A percentile compares a stretch with the other conserved stretches of the same genome.
Evolutionary conservation across 495 filamentous ascomycete species (phyloP).

Genomic region (Podospora sp.): DNA sequence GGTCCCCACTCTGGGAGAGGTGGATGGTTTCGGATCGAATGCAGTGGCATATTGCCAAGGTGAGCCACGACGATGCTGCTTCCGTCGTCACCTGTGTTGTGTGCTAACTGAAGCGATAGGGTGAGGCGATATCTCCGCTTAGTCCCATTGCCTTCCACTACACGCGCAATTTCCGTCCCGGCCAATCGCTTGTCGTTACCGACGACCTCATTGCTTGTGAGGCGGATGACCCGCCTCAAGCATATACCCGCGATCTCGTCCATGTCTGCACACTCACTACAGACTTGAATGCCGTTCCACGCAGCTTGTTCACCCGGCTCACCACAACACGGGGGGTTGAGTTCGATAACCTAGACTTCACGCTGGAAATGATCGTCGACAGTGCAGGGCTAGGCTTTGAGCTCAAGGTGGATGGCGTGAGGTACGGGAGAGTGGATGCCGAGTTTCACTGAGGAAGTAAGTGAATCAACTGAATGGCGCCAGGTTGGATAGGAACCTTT

Average conservation of each 20-base stretch:
- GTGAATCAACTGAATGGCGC: neutral
- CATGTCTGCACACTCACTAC: constrained; percentile 78
- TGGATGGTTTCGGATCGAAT: constrained; percentile 81
- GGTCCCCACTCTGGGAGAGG: constrained; percentile 74
- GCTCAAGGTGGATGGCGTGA: constrained; percentile 70
- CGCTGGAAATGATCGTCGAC: constrained; percentile 74
- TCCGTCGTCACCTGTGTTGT: neutral
- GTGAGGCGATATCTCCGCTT: constrained; percentile 67
- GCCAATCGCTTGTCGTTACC: constrained; percentile 66
- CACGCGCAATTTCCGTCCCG: constrained; percentile 73
- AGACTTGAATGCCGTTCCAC: constrained; percentile 69
- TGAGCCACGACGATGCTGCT: constrained; percentile 33
- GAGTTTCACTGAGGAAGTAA: constrained; percentile 59
- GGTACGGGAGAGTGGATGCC: constrained; percentile 71
- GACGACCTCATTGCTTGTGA: constrained; percentile 75
- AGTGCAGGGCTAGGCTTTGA: constrained; percentile 72
- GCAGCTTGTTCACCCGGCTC: constrained; percentile 63
- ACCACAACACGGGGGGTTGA: constrained; percentile 73
- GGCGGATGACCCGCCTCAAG: constrained; percentile 60
- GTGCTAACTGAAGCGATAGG: constrained; percentile 39
- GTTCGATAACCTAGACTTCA: constrained; percentile 76
- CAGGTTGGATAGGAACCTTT: neutral
- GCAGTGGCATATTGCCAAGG: constrained; percentile 80
- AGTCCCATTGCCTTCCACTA: constrained; percentile 74
- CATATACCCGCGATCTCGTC: constrained; percentile 58